Base-by-base conservation (phyloP, 73 alveolate genomes). In the Paramecium primaurelia region DNA sequence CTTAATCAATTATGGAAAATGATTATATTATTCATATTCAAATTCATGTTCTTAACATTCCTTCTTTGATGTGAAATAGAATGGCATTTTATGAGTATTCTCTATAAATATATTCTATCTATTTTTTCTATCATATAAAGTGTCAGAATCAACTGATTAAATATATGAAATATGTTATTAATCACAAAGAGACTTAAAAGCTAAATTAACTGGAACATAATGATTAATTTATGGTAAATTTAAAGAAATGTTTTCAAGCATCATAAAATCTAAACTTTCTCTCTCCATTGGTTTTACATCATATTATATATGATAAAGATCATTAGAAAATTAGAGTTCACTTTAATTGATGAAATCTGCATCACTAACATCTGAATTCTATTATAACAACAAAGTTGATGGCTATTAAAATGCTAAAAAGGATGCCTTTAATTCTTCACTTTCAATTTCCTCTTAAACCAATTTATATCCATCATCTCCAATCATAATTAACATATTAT, bases 381-480 rank as follows among this genome's bases (percentile, higher is more conserved):
- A 54, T 8, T 54, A 22, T 8, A 54, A 54, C 3, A 54, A 54
- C 14, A 54, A 54, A 2, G 69, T 54, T n/a, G 69, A 54, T 1
- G 69, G 69, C 14, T 54, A 54, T 18, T 54, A 18, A 4, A 54
- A 18, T n/a, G 69, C 32, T 20, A 68, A 68, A 11, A 68, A 68
- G 5, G 84, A 68, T 4, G 47, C 40, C 22, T 34, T 68, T 68
- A 14, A 16, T 75, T 75, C 58, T 37, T 75, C 60, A 8, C 20
- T 75, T 36, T 75, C 88, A 14, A 34, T 45, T 18, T 75, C 88
- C 14, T 75, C 59, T 11, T 37, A 16, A 3, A 38, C 37, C 42
- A 75, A 37, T 40, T 75, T 37, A 75, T 75, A 75, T 30, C 59
- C 64, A 75, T 75, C 88, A 75, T 75, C 88, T 9, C 88, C 88